These are phyloP conservation scores for Wickerhamia fluorescens DNA, from an alignment of 805 yeast genomes.

Conservation along the genomic window DNA sequence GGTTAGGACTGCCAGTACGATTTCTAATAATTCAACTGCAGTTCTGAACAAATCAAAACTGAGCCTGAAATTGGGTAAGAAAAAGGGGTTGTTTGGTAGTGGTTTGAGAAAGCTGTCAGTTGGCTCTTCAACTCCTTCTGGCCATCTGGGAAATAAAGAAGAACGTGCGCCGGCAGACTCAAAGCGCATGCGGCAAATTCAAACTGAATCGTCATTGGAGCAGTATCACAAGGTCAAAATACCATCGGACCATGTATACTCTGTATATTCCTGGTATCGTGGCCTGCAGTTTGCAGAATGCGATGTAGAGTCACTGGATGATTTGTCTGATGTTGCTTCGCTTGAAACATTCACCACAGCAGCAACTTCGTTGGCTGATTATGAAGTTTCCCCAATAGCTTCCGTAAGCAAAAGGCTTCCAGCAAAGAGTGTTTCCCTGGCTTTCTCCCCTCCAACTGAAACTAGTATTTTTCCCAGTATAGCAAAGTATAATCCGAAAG, in stretches of 20 bases:
- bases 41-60: conserved; percentile 8
- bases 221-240: conserved; percentile 15
- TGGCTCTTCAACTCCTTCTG: not conserved
- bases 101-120: not conserved
- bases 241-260: conserved; percentile 14
- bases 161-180: conserved; percentile 14
- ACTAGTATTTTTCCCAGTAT: no score
- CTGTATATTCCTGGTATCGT: conserved; percentile 15
- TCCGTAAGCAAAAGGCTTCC: no score
- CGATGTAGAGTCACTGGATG: no score
- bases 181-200: conserved; percentile 21
- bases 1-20: conserved; percentile 15
- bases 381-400: no score
- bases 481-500: conserved; percentile 45
- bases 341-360: conserved; percentile 30
- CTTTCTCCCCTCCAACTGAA: no score
- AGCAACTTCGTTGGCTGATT: conserved; percentile 16
- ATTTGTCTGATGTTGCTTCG: conserved; percentile 15
- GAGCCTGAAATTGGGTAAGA: conserved; percentile 21
- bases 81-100: conserved; percentile 19
- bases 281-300: conserved; percentile 11
- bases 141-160: conserved; percentile 8
- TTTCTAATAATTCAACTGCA: conserved; percentile 21
- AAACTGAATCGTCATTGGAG: conserved; percentile 19
- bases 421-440: no score